Percentiles rank a stretch among this genome's conserved stretches.
These are phyloP conservation scores for Calonectria pauciramosa DNA, from an alignment of 2,329 filamentous ascomycete genomes.

Conservation along the genomic window DNA sequence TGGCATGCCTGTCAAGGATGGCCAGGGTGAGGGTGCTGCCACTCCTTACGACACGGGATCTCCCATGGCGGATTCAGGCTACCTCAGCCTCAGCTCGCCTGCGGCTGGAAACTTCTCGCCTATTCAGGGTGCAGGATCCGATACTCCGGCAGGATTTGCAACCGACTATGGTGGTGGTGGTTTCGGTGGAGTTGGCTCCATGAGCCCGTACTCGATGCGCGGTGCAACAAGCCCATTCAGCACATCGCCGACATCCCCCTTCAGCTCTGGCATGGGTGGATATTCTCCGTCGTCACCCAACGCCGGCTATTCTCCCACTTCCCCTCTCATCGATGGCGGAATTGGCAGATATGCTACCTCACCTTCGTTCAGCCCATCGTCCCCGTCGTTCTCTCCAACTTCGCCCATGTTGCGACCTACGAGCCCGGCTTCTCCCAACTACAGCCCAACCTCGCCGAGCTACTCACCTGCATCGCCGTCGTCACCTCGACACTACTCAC, in stretches of 20 bases:
- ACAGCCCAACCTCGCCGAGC: constrained; percentile 75
- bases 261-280: constrained; percentile 68
- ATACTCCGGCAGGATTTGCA: constrained; percentile 75
- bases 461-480: constrained; percentile 75
- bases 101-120: constrained; percentile 79
- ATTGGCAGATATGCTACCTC: constrained; percentile 68
- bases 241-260: constrained; percentile 75
- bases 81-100: constrained; percentile 74
- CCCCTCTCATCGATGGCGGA: constrained; percentile 72
- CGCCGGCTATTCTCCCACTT: constrained; percentile 82
- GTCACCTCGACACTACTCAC: constrained; percentile 70
- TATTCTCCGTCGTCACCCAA: constrained; percentile 86
- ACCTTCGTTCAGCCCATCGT: constrained; percentile 74
- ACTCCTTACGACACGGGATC: constrained; percentile 95
- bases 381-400: constrained; percentile 74
- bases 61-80: constrained; percentile 80
- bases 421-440: constrained; percentile 70
- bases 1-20: constrained; percentile 82
- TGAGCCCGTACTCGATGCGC: constrained; percentile 75
- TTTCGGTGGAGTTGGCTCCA: constrained; percentile 62
- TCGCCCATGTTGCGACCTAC: constrained; percentile 70
- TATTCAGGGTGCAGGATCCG: constrained; percentile 81
- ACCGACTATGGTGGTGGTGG: constrained; percentile 70
- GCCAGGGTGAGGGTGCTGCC: constrained; percentile 83
- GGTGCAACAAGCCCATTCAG: constrained; percentile 83